Base-by-base conservation (phyloP, 1,139 yeast species). In the Taiozyma sp. region DNA sequence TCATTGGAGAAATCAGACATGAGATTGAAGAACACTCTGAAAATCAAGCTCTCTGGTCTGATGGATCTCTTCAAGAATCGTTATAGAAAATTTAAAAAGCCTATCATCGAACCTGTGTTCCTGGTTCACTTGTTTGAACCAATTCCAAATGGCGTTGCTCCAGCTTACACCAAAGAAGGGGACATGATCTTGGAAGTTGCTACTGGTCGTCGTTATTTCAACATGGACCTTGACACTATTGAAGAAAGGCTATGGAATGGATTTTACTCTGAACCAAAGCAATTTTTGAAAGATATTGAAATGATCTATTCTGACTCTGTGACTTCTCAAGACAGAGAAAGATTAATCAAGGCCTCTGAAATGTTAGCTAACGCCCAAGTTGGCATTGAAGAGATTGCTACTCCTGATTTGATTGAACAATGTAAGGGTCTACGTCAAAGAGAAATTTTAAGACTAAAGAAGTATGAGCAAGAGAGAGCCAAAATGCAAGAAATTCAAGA, bases 171-270 rank as follows among this genome's bases (percentile, higher is more conserved):
- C 27, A 80, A 79, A 55, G 81, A 80, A 30, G 92, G 85, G 49
- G 83, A 88, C 59, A 87, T 84, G 93, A 89, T 95, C 57, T 70
- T 82, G 32, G 98, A 95, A 62, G 73, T 81, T 8, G 68, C 82
- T 0, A 86, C 96, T 0, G 96, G 96, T 2, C 81, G 79, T 52
- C 77, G 75, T 58, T 93, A 75, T 65, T 78, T 77, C 70, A 93
- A 93, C 61, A 95, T 93, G 89, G 99, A 93, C 64, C 74, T 95
- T 54, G 99, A 93, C 65, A 84, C 91, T 19, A 82, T 95, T 46
- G 99, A 93, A 64, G 99, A 93, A 64, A 77, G 99, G 52, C 72
- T 95, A 51, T 93, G 99, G 99, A 93, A 93, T 68, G 99, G 99
- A 0, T 93, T 72, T 66, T 93, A 95, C 65, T 85, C 92, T 36